Evolutionary conservation across 1,284 basidiomycete species (phyloP), one percentile per base, ranked within the genome.

Genomic region (Boletus albobrunnescens): DNA sequence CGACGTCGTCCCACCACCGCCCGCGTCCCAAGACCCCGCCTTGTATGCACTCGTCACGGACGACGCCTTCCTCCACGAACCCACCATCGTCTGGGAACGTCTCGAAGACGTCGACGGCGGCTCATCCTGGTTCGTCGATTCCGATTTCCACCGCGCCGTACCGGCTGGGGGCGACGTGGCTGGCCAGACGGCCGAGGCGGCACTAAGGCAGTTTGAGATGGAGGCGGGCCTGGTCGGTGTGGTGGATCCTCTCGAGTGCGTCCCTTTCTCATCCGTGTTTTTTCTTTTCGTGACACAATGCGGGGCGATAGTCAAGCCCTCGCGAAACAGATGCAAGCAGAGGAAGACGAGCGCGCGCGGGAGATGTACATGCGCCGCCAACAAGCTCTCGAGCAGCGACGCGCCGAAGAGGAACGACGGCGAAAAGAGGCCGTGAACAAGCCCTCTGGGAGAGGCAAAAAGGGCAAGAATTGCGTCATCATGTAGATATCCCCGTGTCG

Each of bases 1-100:
- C 3, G 14, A 12, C 12, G 27, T 19, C n/a, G 20, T 24, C 4
- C 36, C 26, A 6, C 14, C 26, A 2, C 30, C 10, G 1, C 28
- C 36, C 2, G 5, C 10, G 9, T 16, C 14, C 3, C 36, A 53
- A 7, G 52, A 54, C 10, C 8, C 55, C 0, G 65, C 59, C 3
- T 71, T 94, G 3, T 94, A 90, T 66, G 79, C 80, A 3, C 81
- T 94, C 50, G 88, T 85, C 7, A 92, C 91, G 0, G 93, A 94
- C 64, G 75, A 87, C 40, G 78, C 83, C 19, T 92, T 94, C 63
- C 67, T 86, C 13, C 67, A 81, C 55, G 91, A 94, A 60, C 73
- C 82, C 0, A 79, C 80, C 16, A 81, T 94, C 22, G 81, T 94
- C 4, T 94, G 93, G 91, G 91, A 95, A 68, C 80, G 84, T 14